Evolutionary conservation across 805 yeast species (phyloP).

Genomic region (Saccharomycopsis fermentans): DNA sequence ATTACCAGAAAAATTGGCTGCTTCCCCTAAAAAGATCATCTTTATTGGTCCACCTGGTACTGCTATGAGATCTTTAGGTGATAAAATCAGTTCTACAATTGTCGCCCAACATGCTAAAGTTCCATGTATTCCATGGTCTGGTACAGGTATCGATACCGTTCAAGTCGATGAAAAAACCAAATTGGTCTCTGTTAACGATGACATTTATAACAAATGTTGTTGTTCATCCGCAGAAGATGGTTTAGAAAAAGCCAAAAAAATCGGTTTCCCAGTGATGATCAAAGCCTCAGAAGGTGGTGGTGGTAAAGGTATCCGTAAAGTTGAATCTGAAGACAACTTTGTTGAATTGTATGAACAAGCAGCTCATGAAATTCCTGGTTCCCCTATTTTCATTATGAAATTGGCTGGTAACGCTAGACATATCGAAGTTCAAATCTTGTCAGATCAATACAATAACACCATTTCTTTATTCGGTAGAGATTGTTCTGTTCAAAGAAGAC

Average conservation of each 20-base stretch:
- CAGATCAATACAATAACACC: slow-evolving; percentile 97
- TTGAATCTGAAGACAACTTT: slow-evolving; percentile 75
- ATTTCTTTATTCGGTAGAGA: slow-evolving; percentile 97
- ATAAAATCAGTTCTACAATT: slow-evolving; percentile 93
- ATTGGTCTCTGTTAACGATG: slow-evolving; percentile 82
- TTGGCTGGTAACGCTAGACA: slow-evolving; percentile 97
- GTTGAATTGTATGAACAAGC: slow-evolving; percentile 78
- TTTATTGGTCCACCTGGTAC: slow-evolving; percentile 99
- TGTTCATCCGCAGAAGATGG: slow-evolving; percentile 84
- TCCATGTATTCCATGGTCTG: slow-evolving; percentile 99
- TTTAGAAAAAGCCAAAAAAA: slow-evolving; percentile 65
- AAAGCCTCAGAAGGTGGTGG: slow-evolving; percentile 99
- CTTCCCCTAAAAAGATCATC: slow-evolving; percentile 80
- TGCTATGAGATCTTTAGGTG: slow-evolving; percentile 99
- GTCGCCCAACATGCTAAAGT: slow-evolving; percentile 98
- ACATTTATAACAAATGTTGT: slow-evolving; percentile 80
- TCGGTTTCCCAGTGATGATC: slow-evolving; percentile 98
- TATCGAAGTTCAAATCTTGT: slow-evolving; percentile 93
- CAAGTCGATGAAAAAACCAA: slow-evolving; percentile 54
- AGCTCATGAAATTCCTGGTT: slow-evolving; percentile 95
- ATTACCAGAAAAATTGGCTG: slow-evolving; percentile 88
- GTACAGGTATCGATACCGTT: slow-evolving; percentile 90
- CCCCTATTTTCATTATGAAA: slow-evolving; percentile 96
- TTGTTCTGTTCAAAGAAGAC: slow-evolving; percentile 99
- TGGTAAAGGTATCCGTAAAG: slow-evolving; percentile 99